Percentiles rank a stretch among this genome's conserved stretches.
Evolutionary conservation across 2,329 filamentous ascomycete species (phyloP).

Genomic region (Byssoonygena ceratinophila): DNA sequence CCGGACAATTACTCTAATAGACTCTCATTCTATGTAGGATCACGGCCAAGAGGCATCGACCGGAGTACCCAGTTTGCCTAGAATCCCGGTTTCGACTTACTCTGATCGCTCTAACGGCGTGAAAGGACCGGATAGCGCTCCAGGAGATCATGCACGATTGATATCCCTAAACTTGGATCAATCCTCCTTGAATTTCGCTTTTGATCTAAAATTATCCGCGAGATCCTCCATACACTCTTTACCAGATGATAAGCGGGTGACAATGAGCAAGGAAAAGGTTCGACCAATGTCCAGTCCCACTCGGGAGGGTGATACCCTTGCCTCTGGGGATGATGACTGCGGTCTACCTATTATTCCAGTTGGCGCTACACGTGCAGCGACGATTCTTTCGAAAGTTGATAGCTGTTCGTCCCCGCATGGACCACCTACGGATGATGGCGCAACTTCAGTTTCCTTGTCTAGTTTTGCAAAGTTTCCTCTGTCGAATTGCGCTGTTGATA

Average conservation of each 20-base stretch:
- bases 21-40: constrained; percentile 1
- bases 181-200: not conserved
- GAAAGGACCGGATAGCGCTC: not conserved
- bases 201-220: not conserved
- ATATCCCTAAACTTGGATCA: constrained; percentile 5
- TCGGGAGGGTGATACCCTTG: not conserved
- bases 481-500: not conserved
- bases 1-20: constrained; percentile 4
- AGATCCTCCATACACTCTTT: not conserved
- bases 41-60: not conserved
- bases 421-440: too few species aligned
- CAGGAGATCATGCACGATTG: not conserved
- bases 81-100: not conserved
- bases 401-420: too few species aligned
- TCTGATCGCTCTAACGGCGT: not conserved
- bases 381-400: too few species aligned
- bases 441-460: not conserved
- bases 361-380: not conserved
- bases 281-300: constrained; percentile 6
- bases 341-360: not conserved
- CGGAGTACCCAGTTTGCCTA: not conserved
- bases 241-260: not conserved
- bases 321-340: not conserved
- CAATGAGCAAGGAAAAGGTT: not conserved
- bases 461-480: too few species aligned